These are phyloP conservation scores for Plantago major DNA, from an alignment of 257 asterid species.

Conservation along the genomic window DNA sequence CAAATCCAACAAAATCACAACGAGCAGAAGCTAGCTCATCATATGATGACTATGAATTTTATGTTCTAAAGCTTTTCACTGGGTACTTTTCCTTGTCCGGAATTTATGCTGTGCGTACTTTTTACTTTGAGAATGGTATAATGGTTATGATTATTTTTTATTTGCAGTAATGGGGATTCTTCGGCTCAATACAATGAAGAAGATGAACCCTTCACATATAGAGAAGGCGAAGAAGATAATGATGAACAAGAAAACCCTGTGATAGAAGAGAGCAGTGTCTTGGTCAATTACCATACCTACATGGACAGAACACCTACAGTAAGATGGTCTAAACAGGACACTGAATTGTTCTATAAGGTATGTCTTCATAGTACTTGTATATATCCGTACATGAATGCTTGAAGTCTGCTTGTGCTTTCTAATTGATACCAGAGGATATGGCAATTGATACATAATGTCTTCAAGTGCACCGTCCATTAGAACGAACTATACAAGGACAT, in stretches of 20 bases:
- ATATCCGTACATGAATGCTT: background rate
- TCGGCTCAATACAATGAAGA: constrained; percentile 35
- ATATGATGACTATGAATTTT: constrained; percentile 16
- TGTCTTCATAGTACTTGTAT: constrained; percentile 11
- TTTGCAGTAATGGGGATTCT: constrained; percentile 46
- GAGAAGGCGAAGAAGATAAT: constrained; percentile 33
- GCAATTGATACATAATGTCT: background rate
- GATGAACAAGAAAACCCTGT: constrained; percentile 34
- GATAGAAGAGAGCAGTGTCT: constrained; percentile 44
- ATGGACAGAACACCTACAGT: constrained; percentile 64
- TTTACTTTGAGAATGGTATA: background rate
- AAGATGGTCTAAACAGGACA: constrained; percentile 86
- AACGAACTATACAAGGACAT: too few species aligned
- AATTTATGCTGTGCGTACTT: background rate
- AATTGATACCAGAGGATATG: background rate
- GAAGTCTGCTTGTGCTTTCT: constrained; percentile 6
- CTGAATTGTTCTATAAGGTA: constrained; percentile 88
- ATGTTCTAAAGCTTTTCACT: constrained; percentile 5
- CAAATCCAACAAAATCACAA: too few species aligned
- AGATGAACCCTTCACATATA: constrained; percentile 30
- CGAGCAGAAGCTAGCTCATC: too few species aligned
- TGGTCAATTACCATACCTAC: constrained; percentile 64
- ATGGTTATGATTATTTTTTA: constrained; percentile 19
- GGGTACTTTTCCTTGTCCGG: background rate
- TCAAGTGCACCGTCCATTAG: too few species aligned